Evolutionary conservation across 2,329 filamentous ascomycete genomes (phyloP), one percentile per base, ranked within the genome.

Genomic region (Aspergillus amoenus): DNA sequence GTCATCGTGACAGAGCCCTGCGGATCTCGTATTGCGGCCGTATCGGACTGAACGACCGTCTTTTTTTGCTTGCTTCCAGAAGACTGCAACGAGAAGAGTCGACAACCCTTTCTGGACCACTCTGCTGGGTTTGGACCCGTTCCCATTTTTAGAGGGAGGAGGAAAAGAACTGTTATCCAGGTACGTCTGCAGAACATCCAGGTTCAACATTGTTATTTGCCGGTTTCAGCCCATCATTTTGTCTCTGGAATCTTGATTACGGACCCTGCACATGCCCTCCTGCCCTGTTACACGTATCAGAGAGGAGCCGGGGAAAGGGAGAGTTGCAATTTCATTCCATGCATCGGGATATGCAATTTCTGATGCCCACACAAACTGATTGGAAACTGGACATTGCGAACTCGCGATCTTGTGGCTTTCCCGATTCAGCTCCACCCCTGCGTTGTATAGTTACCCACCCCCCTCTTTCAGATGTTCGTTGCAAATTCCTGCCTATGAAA

Each of bases 391-490:
- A 22, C 40, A 48, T 37, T 48, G 22, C 30, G 43, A 30, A 27
- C 53, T 50, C 18, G 27, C 32, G 21, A 22, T 44, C 39, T 50
- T 53, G 50, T 43, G 55, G 56, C 55, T 55, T 37, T 51, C 46
- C 52, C 44, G 55, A 53, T 50, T 42, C 49, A 49, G 42, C 52
- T 58, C 53, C 58, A 57, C 54, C 58, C 61, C 54, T 53, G 49
- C 48, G 52, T 55, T 59, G 56, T 57, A 57, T 61, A 53, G 57
- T 56, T 52, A n/a, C 58, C 54, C 51, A 54, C 39, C 50, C 47
- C 48, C 9, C 15, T 45, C 24, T 45, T 27, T 45, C 52, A 30
- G 45, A 59, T 55, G 40, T 39, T 40, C 37, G 40, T 39, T 40
- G 27, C 27, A 30, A 30, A 30, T 30, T 30, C 27, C 24, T 4